Conservation (phyloP, 495 filamentous ascomycete genomes). For the Terfezia boudieri region DNA sequence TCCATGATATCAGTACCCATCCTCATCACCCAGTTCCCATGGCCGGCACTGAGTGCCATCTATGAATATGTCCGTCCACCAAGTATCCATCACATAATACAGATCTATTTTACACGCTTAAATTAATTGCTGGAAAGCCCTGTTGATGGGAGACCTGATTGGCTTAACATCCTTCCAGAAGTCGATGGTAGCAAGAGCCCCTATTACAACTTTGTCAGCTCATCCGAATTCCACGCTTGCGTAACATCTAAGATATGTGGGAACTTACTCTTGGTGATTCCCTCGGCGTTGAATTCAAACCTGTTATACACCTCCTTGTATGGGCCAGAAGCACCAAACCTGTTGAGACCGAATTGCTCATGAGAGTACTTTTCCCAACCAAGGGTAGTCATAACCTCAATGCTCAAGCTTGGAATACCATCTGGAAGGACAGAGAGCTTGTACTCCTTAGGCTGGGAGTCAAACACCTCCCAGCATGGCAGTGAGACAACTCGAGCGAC, state of each 20-base stretch:
- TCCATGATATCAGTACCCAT: no score
- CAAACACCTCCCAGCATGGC: slow-evolving; percentile 95
- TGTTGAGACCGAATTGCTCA: slow-evolving; percentile 97
- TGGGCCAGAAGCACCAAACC: slow-evolving; percentile 87
- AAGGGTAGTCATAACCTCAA: slow-evolving; percentile 78
- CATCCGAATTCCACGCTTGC: not conserved
- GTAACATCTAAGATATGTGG: not conserved
- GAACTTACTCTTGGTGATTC: slow-evolving; percentile 58
- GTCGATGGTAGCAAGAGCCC: slow-evolving; percentile 60
- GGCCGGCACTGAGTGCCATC: no score
- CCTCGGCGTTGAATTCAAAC: slow-evolving; percentile 97
- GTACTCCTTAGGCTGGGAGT: slow-evolving; percentile 85
- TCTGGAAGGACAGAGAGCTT: slow-evolving; percentile 74
- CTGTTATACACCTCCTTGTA: slow-evolving; percentile 99
- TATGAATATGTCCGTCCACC: no score
- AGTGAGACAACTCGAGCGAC: slow-evolving; percentile 85
- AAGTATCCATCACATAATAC: no score
- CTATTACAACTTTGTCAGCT: not conserved
- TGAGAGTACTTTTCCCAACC: slow-evolving; percentile 90
- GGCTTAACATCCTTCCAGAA: slow-evolving; percentile 88
- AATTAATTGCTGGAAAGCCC: slow-evolving; percentile 70
- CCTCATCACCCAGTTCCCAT: no score
- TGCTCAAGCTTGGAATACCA: slow-evolving; percentile 76
- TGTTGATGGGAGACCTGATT: slow-evolving; percentile 85
- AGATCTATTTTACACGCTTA: slow-evolving; percentile 21